phyloP scores from a whole-genome alignment of 805 yeast genomes.

The Pichia gijzeniarum region DNA sequence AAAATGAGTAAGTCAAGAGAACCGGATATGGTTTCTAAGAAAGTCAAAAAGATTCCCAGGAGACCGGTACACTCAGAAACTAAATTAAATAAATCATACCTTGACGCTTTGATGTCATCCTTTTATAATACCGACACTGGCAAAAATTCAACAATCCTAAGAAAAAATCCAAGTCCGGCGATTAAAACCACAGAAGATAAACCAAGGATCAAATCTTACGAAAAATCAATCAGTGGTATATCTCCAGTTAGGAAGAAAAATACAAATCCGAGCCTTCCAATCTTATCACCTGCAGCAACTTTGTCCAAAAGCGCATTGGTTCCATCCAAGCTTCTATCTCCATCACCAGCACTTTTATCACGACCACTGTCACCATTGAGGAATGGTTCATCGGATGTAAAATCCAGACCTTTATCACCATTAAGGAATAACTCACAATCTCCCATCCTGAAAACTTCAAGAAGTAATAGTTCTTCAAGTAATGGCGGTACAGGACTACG shows the following conservation, averaged over 20 bases:
- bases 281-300: neutral
- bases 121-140: neutral
- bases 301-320: neutral
- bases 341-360: neutral
- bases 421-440: neutral
- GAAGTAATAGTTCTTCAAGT: neutral
- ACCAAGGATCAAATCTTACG: neutral
- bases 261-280: neutral
- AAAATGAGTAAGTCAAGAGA: constrained; percentile 30
- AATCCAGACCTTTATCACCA: constrained; percentile 5
- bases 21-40: constrained; percentile 12
- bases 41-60: neutral
- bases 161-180: too few species aligned
- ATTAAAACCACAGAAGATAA: too few species aligned
- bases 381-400: neutral
- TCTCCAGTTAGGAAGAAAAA: constrained; percentile 11
- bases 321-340: neutral
- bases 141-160: too few species aligned
- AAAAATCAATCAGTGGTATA: constrained; percentile 6
- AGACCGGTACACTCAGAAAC: neutral
- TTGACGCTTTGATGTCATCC: neutral
- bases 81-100: neutral
- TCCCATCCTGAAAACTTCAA: constrained; percentile 1
- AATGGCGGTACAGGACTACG: constrained; percentile 8
- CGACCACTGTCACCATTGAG: too few species aligned